Evolutionary conservation across 2,329 filamentous ascomycete species (phyloP), one percentile per base, ranked within the genome.

Genomic region (Graphilbum fragrans): DNA sequence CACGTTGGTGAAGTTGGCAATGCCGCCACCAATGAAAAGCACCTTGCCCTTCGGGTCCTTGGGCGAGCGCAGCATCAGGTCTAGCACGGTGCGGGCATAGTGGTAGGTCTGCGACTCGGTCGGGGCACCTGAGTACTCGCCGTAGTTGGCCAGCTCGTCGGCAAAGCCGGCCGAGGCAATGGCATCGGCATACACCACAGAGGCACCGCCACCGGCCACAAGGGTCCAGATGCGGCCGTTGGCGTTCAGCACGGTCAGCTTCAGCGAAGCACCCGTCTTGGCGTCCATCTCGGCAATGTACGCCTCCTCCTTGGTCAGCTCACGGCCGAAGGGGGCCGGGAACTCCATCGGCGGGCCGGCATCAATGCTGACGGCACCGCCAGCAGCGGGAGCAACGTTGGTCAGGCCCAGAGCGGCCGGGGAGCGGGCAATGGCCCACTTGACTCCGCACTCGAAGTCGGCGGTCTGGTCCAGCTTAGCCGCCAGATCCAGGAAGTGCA

Each of bases 1-100:
- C 42, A 98, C 92, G 70, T 96, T 98, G 74, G 92, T 98, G 74
- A 98, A 98, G 82, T 98, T 98, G 75, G 92, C 92, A 76, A 98
- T 98, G 77, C 92, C 92, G 71, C 92, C 92, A 65, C 92, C 92
- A 53, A 98, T 96, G 77, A 98, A 98, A 51, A 98, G 82, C 41
- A 98, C 86, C 78, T 96, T 98, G 72, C 92, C 92, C 58, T 95
- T 82, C 47, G 85, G 76, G 64, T 77, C 73, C 60, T 78, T 65
- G 45, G 92, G 90, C 42, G 90, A 82, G 53, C 92, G 86, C 54
- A 98, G 83, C 86, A 98, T 94, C 50, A 98, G 80, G 64, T 98
- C 92, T 49, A 98, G 75, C 50, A 98, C 86, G 23, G 92, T 98
- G 58, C 85, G 84, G 58, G 92, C 88, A 69, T 98, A 98, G 80